phyloP scores from a whole-genome alignment of 2,329 filamentous ascomycete species.

The Rutstroemia sp. region DNA sequence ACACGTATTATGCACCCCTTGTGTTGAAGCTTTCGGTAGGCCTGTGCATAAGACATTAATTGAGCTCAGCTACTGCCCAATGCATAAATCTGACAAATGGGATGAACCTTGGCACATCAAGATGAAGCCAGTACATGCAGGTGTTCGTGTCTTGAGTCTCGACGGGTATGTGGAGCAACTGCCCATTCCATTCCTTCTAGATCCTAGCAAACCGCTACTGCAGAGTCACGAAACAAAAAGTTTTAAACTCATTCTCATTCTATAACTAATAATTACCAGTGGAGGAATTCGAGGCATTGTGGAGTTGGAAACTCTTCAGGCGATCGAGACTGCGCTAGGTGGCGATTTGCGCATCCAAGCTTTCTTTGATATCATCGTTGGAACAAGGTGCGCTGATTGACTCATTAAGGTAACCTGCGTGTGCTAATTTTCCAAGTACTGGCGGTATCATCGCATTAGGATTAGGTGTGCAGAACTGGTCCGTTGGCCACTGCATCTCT shows the following conservation, averaged over 20 bases:
- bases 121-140: slow-evolving; percentile 7
- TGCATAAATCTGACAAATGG: background rate
- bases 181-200: too few relatives aligned
- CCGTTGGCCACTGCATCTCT: slow-evolving; percentile 4
- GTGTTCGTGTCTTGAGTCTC: slow-evolving; percentile 7
- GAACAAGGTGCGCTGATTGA: slow-evolving; percentile 6
- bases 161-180: slow-evolving; percentile 5
- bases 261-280: background rate
- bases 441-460: slow-evolving; percentile 9
- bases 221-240: too few relatives aligned
- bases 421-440: background rate
- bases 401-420: background rate
- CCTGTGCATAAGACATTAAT: background rate
- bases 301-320: slow-evolving; percentile 7
- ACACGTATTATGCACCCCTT: slow-evolving; percentile 11
- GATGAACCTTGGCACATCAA: slow-evolving; percentile 2
- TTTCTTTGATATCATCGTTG: slow-evolving; percentile 15
- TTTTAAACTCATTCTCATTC: too few relatives aligned
- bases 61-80: background rate
- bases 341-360: slow-evolving; percentile 6
- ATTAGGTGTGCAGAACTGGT: slow-evolving; percentile 4
- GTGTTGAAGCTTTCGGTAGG: slow-evolving; percentile 6
- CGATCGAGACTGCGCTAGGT: slow-evolving; percentile 6
- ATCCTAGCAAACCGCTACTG: too few relatives aligned
- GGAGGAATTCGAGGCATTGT: slow-evolving; percentile 12